phyloP scores from a whole-genome alignment of 2,329 filamentous ascomycete species.

The Alternaria tenuissima region DNA sequence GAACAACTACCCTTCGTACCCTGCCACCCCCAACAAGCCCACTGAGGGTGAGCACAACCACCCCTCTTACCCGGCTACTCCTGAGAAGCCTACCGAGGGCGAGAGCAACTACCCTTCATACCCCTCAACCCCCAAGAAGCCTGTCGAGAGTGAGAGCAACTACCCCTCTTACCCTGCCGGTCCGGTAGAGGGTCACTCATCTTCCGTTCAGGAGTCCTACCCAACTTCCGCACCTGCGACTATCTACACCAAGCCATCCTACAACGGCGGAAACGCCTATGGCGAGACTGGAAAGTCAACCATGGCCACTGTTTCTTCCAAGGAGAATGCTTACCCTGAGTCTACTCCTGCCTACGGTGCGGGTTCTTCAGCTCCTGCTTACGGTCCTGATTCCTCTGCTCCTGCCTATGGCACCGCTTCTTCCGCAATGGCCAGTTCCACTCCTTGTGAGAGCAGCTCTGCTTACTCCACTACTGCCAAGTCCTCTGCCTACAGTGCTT shows the following conservation, averaged over 20 bases:
- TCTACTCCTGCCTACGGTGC: slow-evolving; percentile 3
- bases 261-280: slow-evolving; percentile 8
- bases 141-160: not conserved
- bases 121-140: not conserved
- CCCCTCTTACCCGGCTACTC: slow-evolving; percentile 1
- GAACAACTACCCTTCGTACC: slow-evolving; percentile 3
- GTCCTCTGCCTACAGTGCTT: slow-evolving; percentile 2
- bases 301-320: slow-evolving; percentile 1
- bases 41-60: not conserved
- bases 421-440: slow-evolving; percentile 2
- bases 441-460: slow-evolving; percentile 13
- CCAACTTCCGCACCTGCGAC: not conserved
- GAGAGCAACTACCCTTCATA: slow-evolving; percentile 1
- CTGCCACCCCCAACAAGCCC: slow-evolving; percentile 1
- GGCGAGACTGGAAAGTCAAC: slow-evolving; percentile 2
- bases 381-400: not conserved
- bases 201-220: slow-evolving; percentile 2
- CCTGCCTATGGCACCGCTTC: not conserved
- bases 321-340: slow-evolving; percentile 1
- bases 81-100: not conserved
- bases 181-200: not conserved
- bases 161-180: slow-evolving; percentile 8
- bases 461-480: not conserved
- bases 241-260: slow-evolving; percentile 9
- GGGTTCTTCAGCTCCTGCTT: not conserved